These are phyloP conservation scores for Candida tetrigidarum DNA, from an alignment of 1,139 yeast species.

Conservation along the genomic window DNA sequence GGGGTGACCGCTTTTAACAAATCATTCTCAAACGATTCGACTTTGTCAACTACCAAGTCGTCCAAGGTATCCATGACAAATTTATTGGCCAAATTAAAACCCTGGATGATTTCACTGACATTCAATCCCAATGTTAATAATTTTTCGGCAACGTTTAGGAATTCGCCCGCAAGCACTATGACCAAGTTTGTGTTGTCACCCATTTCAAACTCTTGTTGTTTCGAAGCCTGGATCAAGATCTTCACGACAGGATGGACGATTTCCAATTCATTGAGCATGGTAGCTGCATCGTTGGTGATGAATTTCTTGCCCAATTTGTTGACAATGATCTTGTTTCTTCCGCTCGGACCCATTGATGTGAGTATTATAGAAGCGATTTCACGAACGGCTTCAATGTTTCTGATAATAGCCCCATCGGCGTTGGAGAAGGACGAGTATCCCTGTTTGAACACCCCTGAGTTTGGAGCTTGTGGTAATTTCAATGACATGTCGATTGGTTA, in stretches of 20 bases:
- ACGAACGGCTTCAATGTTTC: slow-evolving; percentile 93
- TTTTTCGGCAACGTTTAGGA: slow-evolving; percentile 82
- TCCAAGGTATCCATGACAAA: slow-evolving; percentile 74
- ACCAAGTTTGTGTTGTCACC: slow-evolving; percentile 55
- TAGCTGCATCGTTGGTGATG: slow-evolving; percentile 96
- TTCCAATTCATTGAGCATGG: slow-evolving; percentile 90
- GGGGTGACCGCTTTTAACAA: slow-evolving; percentile 80
- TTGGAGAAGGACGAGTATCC: slow-evolving; percentile 91
- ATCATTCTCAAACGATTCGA: slow-evolving; percentile 56
- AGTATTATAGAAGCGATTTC: slow-evolving; percentile 91
- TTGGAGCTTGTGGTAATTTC: slow-evolving; percentile 91
- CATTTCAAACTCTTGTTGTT: slow-evolving; percentile 92
- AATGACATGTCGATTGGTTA: slow-evolving; percentile 63
- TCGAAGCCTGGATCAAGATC: slow-evolving; percentile 92
- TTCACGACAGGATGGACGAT: slow-evolving; percentile 98
- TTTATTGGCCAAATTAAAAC: slow-evolving; percentile 81
- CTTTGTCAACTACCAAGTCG: slow-evolving; percentile 62
- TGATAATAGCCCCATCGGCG: slow-evolving; percentile 92
- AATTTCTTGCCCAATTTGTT: slow-evolving; percentile 81
- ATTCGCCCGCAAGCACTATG: slow-evolving; percentile 81
- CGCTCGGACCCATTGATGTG: slow-evolving; percentile 97
- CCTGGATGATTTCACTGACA: slow-evolving; percentile 89
- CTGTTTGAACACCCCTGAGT: slow-evolving; percentile 91
- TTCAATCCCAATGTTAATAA: slow-evolving; percentile 83
- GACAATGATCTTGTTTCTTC: slow-evolving; percentile 93